phyloP scores from a whole-genome alignment of 2,329 filamentous ascomycete species.

The Chrysoporthe austroafricana region DNA sequence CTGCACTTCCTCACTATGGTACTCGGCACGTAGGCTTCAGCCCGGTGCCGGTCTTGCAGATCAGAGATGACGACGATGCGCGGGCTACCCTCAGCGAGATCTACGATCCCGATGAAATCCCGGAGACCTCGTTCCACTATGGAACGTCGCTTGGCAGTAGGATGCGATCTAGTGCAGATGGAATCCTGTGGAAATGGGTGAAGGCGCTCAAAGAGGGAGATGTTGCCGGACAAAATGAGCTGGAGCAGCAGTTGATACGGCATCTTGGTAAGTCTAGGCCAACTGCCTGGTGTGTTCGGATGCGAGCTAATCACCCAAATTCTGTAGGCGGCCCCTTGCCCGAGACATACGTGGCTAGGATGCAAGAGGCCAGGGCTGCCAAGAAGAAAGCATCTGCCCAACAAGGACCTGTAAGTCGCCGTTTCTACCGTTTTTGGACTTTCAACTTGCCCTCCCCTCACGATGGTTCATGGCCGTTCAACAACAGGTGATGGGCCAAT shows the following conservation, averaged over 20 bases:
- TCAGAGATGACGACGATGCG: conserved; percentile 11
- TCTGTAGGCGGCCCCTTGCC: conserved; percentile 17
- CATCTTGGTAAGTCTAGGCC: conserved; percentile 17
- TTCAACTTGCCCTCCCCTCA: neutral
- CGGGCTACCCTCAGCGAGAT: conserved; percentile 21
- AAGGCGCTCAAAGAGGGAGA: conserved; percentile 23
- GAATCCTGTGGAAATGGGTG: conserved; percentile 23
- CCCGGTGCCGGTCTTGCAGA: neutral
- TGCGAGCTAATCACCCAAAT: neutral
- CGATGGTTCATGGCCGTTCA: neutral
- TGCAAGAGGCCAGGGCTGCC: conserved; percentile 18
- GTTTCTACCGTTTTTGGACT: neutral
- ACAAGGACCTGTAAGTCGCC: conserved; percentile 21
- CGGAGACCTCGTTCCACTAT: conserved; percentile 8
- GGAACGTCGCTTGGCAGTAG: conserved; percentile 12
- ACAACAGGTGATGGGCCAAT: neutral
- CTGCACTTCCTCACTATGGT: conserved; percentile 10
- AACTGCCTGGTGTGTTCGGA: neutral
- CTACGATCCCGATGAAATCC: conserved; percentile 20
- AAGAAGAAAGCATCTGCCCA: conserved; percentile 26
- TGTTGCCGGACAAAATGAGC: conserved; percentile 20
- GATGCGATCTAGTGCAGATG: conserved; percentile 7
- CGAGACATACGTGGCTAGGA: conserved; percentile 16
- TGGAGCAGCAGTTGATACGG: conserved; percentile 22
- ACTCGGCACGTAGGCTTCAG: conserved; percentile 22